Base-by-base conservation (phyloP, 305 asterid genomes). In the Solanum aculeatissimum region DNA sequence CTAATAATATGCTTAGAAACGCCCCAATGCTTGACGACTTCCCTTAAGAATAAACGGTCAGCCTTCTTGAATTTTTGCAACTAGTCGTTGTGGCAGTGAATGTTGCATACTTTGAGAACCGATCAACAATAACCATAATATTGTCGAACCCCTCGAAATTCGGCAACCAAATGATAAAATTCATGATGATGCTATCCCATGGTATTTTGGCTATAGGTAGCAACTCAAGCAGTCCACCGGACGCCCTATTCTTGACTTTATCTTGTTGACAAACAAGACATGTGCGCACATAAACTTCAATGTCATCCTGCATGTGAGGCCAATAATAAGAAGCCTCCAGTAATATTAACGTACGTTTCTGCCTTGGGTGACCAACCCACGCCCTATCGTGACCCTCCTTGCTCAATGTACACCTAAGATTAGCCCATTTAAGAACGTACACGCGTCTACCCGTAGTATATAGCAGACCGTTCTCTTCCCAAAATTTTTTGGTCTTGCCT, bases 321-420 rank as follows among this genome's bases (percentile, higher is more conserved):
- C 0, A 57, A 3, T n/a, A 57, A n/a, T n/a, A 57, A 57, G 27
- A 57, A 0, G 63, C 9, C 63, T 57, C 63, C 63, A 57, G n/a
- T n/a, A n/a, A n/a, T 0, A 0, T 1, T 3, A n/a, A 1, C 3
- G 14, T 57, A 13, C 3, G 1, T 9, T 57, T 57, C 14, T n/a
- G 1, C 55, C 8, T 8, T 0, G 1, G 3, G 19, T 49, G 55
- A 49, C 55, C 2, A 49, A 7, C 2, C 19, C 3, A 49, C 0
- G 19, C 2, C 6, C 8, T 49, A 49, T 49, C 19, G 1, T 49
- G 7, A 14, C 55, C 2, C 2, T 49, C 19, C 0, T 49, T 49
- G 19, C 14, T 49, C 55, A 49, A 49, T 13, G 55, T 4, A 49
- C 2, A 1, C 55, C 19, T 14, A 49, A 49, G 55, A 1, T 49